Conservation (phyloP, 2,329 filamentous ascomycete genomes). For the Sporothrix protearum region DNA sequence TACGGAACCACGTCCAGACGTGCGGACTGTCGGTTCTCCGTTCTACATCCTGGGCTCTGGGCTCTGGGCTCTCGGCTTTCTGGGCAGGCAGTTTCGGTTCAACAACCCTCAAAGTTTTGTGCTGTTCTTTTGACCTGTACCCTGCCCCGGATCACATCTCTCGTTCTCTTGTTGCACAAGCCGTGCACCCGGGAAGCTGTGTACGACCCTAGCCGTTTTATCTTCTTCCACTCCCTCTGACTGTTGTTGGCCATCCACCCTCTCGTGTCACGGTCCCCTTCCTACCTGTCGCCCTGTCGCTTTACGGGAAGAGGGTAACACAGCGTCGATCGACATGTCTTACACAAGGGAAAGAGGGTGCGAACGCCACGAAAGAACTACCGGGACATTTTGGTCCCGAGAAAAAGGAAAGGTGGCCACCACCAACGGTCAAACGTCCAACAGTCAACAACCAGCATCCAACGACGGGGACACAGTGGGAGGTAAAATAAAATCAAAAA, state of each 20-base stretch:
- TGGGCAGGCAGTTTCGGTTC: too few species aligned
- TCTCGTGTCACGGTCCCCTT: not conserved
- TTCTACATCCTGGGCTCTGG: not conserved
- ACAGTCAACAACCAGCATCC: not conserved
- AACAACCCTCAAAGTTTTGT: not conserved
- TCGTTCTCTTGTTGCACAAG: conserved; percentile 9
- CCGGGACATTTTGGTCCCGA: not conserved
- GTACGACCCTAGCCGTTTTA: not conserved
- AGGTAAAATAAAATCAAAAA: not conserved
- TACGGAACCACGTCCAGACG: not conserved
- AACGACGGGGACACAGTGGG: not conserved
- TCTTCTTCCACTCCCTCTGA: not conserved
- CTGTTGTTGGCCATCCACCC: not conserved
- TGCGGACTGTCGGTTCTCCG: not conserved
- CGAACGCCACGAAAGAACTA: not conserved
- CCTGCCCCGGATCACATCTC: not conserved
- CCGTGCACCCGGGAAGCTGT: conserved; percentile 5
- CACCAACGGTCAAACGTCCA: not conserved
- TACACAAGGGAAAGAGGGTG: not conserved
- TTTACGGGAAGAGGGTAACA: not conserved
- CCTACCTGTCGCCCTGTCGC: not conserved
- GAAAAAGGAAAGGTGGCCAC: not conserved
- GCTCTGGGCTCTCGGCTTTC: not conserved
- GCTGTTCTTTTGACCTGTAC: not conserved
- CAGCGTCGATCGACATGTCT: not conserved